These are phyloP conservation scores for Penicillium malachiteum DNA, from an alignment of 495 filamentous ascomycete genomes.

Conservation along the genomic window DNA sequence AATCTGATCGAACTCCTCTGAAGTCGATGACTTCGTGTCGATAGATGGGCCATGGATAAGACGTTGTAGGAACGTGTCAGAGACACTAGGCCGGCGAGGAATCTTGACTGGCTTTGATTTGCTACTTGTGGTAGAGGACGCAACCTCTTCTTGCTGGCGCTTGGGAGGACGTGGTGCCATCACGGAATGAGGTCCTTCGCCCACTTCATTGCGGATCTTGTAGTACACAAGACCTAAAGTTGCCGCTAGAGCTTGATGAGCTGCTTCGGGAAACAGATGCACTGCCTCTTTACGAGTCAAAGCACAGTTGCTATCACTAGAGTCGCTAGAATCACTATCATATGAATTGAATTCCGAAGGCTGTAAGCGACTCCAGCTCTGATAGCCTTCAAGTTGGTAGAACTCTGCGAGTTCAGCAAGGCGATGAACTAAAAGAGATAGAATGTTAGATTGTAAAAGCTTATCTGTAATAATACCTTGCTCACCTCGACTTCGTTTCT, in stretches of 20 bases:
- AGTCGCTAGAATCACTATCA: constrained; percentile 41
- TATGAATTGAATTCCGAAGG: constrained; percentile 29
- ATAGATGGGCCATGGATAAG: constrained; percentile 32
- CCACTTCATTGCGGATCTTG: constrained; percentile 44
- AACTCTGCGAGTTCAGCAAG: constrained; percentile 44
- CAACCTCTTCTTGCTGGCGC: constrained; percentile 38
- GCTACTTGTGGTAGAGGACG: constrained; percentile 26
- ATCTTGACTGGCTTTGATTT: constrained; percentile 43
- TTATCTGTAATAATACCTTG: constrained; percentile 9
- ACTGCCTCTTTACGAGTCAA: constrained; percentile 37
- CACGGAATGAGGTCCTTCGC: constrained; percentile 30
- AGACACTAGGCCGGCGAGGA: constrained; percentile 33
- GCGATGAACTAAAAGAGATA: constrained; percentile 30
- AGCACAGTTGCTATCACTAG: constrained; percentile 32
- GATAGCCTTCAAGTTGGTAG: constrained; percentile 40
- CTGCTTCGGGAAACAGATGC: constrained; percentile 36
- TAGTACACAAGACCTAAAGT: constrained; percentile 41
- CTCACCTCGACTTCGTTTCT: constrained; percentile 45
- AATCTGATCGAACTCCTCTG: constrained; percentile 38
- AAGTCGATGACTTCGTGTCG: constrained; percentile 36
- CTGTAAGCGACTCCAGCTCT: constrained; percentile 40
- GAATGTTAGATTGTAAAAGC: background rate
- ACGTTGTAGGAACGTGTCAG: constrained; percentile 33
- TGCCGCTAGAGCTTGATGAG: constrained; percentile 43
- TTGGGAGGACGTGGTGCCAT: constrained; percentile 33